These are phyloP conservation scores for Paramarasmius palmivorus DNA, from an alignment of 1,284 basidiomycete genomes.

Conservation along the genomic window DNA sequence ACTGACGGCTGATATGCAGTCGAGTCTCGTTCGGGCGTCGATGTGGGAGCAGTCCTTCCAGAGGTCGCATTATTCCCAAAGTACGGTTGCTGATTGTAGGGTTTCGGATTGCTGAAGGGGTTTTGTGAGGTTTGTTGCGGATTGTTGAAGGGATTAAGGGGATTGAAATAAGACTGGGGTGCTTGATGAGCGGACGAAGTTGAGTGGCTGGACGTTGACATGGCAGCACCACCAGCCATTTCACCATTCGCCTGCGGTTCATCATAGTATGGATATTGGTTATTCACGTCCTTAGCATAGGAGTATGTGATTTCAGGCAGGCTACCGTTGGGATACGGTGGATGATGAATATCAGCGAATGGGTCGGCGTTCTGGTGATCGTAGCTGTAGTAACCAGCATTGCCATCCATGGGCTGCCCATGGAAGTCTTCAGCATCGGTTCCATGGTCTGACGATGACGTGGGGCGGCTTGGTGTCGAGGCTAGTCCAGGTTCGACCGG, in stretches of 20 bases:
- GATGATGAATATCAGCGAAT: slow-evolving; percentile 2
- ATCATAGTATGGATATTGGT: slow-evolving; percentile 15
- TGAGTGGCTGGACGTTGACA: background rate
- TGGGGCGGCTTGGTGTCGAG: background rate
- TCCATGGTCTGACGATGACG: background rate
- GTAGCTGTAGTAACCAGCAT: slow-evolving; percentile 7
- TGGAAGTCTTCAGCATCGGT: background rate
- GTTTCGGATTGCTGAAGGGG: slow-evolving; percentile 6
- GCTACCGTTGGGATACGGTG: slow-evolving; percentile 5
- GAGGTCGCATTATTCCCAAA: background rate
- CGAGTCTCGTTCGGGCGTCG: slow-evolving; percentile 19
- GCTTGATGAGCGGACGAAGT: background rate
- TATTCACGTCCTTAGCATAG: slow-evolving; percentile 16
- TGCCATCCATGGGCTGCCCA: background rate
- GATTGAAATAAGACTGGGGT: slow-evolving; percentile 2
- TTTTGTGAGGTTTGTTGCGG: background rate
- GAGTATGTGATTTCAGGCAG: slow-evolving; percentile 15
- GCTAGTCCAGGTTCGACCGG: slow-evolving; percentile 1
- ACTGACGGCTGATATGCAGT: slow-evolving; percentile 26
- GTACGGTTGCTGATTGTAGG: background rate
- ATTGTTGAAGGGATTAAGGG: background rate
- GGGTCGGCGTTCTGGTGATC: slow-evolving; percentile 4
- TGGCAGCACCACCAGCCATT: background rate
- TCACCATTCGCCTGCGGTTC: slow-evolving; percentile 3
- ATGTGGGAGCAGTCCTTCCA: slow-evolving; percentile 4